phyloP scores from a whole-genome alignment of 305 asterid genomes.

The Vinca major region DNA sequence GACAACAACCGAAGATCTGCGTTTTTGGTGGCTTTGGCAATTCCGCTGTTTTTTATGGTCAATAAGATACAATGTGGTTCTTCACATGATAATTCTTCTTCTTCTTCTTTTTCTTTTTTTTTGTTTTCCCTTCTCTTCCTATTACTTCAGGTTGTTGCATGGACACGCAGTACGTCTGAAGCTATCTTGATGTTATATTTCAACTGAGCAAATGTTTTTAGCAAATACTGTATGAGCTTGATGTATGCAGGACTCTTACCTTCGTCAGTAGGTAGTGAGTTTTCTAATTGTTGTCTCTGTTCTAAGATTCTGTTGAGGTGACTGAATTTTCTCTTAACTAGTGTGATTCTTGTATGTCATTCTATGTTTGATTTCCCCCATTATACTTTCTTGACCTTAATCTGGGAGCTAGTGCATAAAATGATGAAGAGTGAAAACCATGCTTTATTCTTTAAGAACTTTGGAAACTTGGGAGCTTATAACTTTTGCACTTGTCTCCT shows the following conservation, averaged over 20 bases:
- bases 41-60: constrained; percentile 26
- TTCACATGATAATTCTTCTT: constrained; percentile 10
- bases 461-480: neutral
- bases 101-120: constrained; percentile 25
- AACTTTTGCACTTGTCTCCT: neutral
- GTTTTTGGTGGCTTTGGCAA: constrained; percentile 13
- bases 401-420: neutral
- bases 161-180: constrained; percentile 28
- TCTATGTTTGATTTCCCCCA: neutral
- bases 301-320: constrained; percentile 13
- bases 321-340: constrained; percentile 8
- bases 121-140: constrained; percentile 14
- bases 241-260: constrained; percentile 53
- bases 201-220: constrained; percentile 44
- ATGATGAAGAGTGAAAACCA: neutral
- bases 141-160: constrained; percentile 60
- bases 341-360: constrained; percentile 20
- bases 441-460: neutral
- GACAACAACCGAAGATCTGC: constrained; percentile 7
- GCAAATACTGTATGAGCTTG: constrained; percentile 42
- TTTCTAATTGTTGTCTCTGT: constrained; percentile 23
- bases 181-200: constrained; percentile 35
- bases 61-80: constrained; percentile 16
- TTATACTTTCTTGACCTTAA: neutral
- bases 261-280: constrained; percentile 48